These are phyloP conservation scores for Chondrostereum purpureum DNA, from an alignment of 1,284 basidiomycete species.

Conservation along the genomic window DNA sequence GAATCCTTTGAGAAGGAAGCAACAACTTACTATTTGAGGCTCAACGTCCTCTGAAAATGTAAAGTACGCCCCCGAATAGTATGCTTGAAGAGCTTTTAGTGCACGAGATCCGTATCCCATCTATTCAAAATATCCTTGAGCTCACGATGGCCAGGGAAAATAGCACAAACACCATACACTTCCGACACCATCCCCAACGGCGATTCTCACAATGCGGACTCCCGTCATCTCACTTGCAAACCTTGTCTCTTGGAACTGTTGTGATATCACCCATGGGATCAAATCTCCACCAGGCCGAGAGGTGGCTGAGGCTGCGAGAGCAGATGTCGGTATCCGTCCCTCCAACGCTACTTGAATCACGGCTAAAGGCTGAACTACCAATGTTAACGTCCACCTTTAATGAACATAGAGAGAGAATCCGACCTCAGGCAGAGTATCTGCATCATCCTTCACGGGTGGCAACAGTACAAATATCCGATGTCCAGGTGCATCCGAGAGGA, in stretches of 20 bases:
- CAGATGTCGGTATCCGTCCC: constrained; percentile 85
- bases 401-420: constrained; percentile 1
- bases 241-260: constrained; percentile 95
- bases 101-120: constrained; percentile 99
- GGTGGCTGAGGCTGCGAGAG: constrained; percentile 81
- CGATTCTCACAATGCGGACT: constrained; percentile 88
- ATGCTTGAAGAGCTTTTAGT: constrained; percentile 80
- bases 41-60: constrained; percentile 52
- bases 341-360: constrained; percentile 96
- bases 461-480: constrained; percentile 96
- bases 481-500: constrained; percentile 94
- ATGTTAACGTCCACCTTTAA: constrained; percentile 51
- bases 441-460: constrained; percentile 81
- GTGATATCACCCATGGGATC: constrained; percentile 95
- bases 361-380: constrained; percentile 88
- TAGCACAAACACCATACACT: constrained; percentile 36
- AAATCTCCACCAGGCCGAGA: constrained; percentile 88
- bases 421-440: neutral
- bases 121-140: constrained; percentile 40
- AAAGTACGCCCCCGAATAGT: constrained; percentile 91
- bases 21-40: neutral
- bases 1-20: neutral
- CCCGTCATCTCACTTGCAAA: constrained; percentile 86
- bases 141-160: constrained; percentile 2
- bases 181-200: constrained; percentile 91